Evolutionary conservation across 2,329 filamentous ascomycete genomes (phyloP), one percentile per base, ranked within the genome.

Genomic region (Nemania serpens): DNA sequence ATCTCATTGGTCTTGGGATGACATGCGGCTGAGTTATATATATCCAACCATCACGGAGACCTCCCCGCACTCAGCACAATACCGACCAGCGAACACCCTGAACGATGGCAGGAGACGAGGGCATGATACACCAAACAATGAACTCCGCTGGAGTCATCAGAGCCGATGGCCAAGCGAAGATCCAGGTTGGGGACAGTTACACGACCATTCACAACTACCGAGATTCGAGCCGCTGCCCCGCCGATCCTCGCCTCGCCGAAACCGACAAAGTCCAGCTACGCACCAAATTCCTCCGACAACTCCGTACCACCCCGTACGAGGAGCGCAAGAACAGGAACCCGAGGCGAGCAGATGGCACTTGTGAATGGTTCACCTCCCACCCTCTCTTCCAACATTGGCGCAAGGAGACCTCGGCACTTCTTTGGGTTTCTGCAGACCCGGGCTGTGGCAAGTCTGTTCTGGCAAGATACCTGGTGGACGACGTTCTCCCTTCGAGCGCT

Each of bases 401-500:
- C 12, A 41, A 29, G 5, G 33, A 63, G 39, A 34, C 22, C 10
- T 63, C 57, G 5, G 47, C 48, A 69, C 37, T 68, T 29, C 41
- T 62, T 39, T 61, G 42, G 48, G 59, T 58, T 5, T 62, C 59
- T n/a, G 55, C 55, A 22, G 74, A 79, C 54, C 78, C 78, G 2
- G 78, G 78, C 0, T 79, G 76, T 43, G 78, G 78, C 6, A 80
- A 81, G 62, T 79, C 79, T 0, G 78, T 80, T 7, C 62, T 81
- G 1, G 69, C 75, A 12, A 77, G 66, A 58, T 70, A 72, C 36
- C 60, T 81, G 1, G 66, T 76, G 0, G 76, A 80, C 25, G 15
- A 65, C 0, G 53, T 71, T 0, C 58, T 79, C 1, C 54, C 55
- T 1, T 66, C 34, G 1, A 67, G 37, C 0, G 17, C 45, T 1